Conservation (phyloP, 2,329 filamentous ascomycete species). For the Fusarium sp. region DNA sequence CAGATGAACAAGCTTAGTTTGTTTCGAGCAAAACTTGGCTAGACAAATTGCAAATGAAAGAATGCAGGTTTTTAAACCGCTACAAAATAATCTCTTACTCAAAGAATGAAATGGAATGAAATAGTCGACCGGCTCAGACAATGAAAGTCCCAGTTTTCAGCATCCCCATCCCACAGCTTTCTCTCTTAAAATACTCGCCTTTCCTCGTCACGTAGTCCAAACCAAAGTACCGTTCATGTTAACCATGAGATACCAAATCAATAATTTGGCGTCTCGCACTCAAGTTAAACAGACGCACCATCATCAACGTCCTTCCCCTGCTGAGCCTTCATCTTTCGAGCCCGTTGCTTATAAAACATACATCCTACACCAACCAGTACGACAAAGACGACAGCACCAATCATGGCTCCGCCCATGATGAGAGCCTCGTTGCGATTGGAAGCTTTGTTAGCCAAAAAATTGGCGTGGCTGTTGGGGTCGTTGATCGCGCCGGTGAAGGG, state of each 20-base stretch:
- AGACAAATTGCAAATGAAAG: neutral
- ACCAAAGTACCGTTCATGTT: neutral
- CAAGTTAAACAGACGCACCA: constrained; percentile 6
- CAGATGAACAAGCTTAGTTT: neutral
- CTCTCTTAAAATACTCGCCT: neutral
- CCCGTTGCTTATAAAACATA: constrained; percentile 16
- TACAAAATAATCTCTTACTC: neutral
- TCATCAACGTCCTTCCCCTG: constrained; percentile 11
- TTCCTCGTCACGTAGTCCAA: too few relatives aligned
- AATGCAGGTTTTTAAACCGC: neutral
- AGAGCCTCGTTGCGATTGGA: constrained; percentile 11
- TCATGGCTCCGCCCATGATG: constrained; percentile 20
- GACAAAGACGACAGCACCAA: constrained; percentile 17
- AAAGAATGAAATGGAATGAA: constrained; percentile 2
- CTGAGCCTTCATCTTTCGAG: constrained; percentile 11
- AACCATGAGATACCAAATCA: neutral
- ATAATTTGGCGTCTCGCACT: too few relatives aligned
- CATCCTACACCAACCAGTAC: constrained; percentile 13
- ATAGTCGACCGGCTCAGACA: neutral
- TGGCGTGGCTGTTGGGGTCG: neutral
- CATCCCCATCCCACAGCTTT: neutral
- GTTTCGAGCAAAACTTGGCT: neutral
- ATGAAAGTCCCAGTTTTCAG: neutral
- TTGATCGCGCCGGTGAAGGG: constrained; percentile 8
- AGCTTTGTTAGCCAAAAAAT: neutral